Conservation (phyloP, 345 rosid species). For the Linum tenue region DNA sequence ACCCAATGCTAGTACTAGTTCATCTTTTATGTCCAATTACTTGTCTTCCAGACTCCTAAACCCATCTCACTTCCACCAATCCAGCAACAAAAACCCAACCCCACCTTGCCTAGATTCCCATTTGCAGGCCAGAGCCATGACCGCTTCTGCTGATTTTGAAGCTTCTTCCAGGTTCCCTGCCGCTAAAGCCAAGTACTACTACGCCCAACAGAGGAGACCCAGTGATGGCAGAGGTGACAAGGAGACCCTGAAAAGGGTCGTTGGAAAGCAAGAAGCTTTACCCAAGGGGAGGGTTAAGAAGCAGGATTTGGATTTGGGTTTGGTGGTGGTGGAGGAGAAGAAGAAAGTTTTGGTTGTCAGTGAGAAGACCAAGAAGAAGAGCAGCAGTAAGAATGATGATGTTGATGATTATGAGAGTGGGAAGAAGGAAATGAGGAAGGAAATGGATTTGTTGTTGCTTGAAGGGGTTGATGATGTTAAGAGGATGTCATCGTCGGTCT, state of each 20-base stretch:
- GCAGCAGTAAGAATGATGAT: neutral
- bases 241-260: conserved; percentile 6
- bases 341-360: neutral
- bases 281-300: conserved; percentile 19
- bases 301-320: conserved; percentile 14
- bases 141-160: conserved; percentile 43
- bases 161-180: conserved; percentile 21
- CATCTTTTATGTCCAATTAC: conserved; percentile 15
- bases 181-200: conserved; percentile 13
- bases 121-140: conserved; percentile 47
- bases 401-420: neutral
- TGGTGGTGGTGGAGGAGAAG: conserved; percentile 4
- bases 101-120: neutral
- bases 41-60: conserved; percentile 17
- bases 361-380: conserved; percentile 10
- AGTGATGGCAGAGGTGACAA: conserved; percentile 5
- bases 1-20: conserved; percentile 6
- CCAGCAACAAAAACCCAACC: conserved; percentile 16
- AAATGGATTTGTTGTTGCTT: conserved; percentile 13
- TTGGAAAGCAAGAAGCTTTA: conserved; percentile 17
- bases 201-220: conserved; percentile 4
- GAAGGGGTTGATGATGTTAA: conserved; percentile 24
- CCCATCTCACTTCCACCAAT: conserved; percentile 3
- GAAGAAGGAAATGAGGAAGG: conserved; percentile 20
- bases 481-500: neutral